Evolutionary conservation across 805 yeast genomes (phyloP).

Genomic region (Kluyveromyces lactis): DNA sequence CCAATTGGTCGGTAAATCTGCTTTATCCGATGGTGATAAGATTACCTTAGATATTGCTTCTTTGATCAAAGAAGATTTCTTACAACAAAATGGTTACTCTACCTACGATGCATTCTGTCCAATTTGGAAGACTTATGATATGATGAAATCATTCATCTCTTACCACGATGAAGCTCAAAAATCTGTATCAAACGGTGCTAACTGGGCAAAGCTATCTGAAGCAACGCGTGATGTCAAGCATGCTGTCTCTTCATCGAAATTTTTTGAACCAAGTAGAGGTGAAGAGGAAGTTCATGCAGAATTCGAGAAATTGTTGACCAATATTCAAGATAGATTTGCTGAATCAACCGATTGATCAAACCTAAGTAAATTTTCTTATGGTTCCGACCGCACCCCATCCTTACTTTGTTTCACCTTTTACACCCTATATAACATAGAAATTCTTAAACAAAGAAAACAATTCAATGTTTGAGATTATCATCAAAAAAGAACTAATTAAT

Average conservation of each 20-base stretch:
- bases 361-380: too few species aligned
- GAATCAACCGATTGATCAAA: constrained; percentile 76
- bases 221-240: constrained; percentile 88
- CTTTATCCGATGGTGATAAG: constrained; percentile 93
- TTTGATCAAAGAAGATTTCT: constrained; percentile 92
- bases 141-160: constrained; percentile 92
- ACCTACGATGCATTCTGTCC: constrained; percentile 99
- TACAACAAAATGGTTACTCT: constrained; percentile 99
- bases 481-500: too few species aligned
- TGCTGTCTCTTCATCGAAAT: constrained; percentile 88
- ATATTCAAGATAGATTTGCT: constrained; percentile 84
- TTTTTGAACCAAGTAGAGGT: constrained; percentile 92
- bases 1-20: constrained; percentile 97
- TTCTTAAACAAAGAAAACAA: too few species aligned
- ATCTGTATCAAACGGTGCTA: constrained; percentile 88
- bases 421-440: too few species aligned
- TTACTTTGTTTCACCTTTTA: too few species aligned
- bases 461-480: too few species aligned
- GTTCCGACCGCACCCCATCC: too few species aligned
- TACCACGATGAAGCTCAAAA: constrained; percentile 97
- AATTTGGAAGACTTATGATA: constrained; percentile 95
- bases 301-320: constrained; percentile 65
- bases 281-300: constrained; percentile 66
- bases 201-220: constrained; percentile 88
- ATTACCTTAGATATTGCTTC: constrained; percentile 89